Evolutionary conservation across 768 basidiomycete genomes (phyloP).

Genomic region (Suillus ampliporus): DNA sequence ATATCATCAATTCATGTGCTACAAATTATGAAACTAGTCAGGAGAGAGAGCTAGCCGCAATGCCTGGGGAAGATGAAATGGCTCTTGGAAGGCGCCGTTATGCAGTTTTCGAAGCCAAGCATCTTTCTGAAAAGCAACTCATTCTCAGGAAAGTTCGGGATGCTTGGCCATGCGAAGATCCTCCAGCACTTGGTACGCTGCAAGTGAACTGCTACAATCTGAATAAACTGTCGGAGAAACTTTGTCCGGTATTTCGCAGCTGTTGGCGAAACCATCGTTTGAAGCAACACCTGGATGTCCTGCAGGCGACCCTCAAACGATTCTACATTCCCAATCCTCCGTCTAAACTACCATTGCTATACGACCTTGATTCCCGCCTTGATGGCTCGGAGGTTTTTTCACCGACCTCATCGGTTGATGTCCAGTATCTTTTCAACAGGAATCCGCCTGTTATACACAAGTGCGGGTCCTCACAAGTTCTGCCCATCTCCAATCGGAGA

Average conservation of each 20-base stretch:
- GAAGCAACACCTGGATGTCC: neutral
- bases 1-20: neutral
- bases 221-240: neutral
- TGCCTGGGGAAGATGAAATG: neutral
- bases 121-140: neutral
- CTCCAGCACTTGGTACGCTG: neutral
- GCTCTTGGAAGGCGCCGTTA: neutral
- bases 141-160: neutral
- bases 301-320: neutral
- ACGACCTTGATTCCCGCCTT: neutral
- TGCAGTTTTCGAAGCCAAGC: neutral
- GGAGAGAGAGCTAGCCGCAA: neutral
- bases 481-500: neutral
- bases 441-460: constrained; percentile 6
- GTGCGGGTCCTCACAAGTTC: neutral
- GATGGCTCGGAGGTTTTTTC: neutral
- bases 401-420: neutral
- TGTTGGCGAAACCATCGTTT: neutral
- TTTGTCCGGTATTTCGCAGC: neutral
- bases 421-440: constrained; percentile 13
- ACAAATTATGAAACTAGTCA: neutral
- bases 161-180: neutral
- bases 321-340: neutral
- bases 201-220: neutral
- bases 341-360: neutral